Evolutionary conservation across 805 yeast genomes (phyloP), one percentile per base, ranked within the genome.

Genomic region (Lachancea dasiensis): DNA sequence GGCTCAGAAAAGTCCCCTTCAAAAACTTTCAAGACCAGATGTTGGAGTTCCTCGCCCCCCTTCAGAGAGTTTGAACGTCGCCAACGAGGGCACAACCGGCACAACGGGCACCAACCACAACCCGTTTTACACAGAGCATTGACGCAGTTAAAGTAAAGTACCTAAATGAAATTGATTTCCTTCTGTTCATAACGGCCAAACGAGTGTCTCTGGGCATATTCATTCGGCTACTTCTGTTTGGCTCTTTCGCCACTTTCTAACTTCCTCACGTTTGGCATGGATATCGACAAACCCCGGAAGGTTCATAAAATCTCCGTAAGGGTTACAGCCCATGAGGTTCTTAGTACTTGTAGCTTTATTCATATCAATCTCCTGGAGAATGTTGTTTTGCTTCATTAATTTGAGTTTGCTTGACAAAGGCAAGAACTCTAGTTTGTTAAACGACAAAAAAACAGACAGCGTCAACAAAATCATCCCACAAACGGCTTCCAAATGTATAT

Each of bases 261-360:
- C 31, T 13, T 44, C 44, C 28, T 41, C 43, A 34, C 61, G 51
- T 39, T 51, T 55, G 7, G 32, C 48, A 18, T 45, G 52, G 4
- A 56, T 42, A 31, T 56, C 50, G n/a, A 58, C 43, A 34, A 61
- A 46, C 24, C 47, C 52, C 21, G 63, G 55, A 3, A 53, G 49
- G 34, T 50, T 48, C 16, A 52, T 45, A 2, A 54, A 45, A 19
- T 52, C 57, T 15, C 61, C 62, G 10, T 49, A 48, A 14, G 60
- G 55, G 36, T 53, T 54, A 21, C 49, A 43, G 5, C 58, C 60
- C 9, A 46, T 47, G 13, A 57, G 30, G 37, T 57, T 54, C 32
- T 56, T 55, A 17, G 50, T 47, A 24, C 47, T 50, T 11, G 57
- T 57, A 6, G 64, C 57, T 42, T 54, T 51, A 34, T 53, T 54